Base-by-base conservation (phyloP, 164 flowering plant species). In the Piper betle region DNA sequence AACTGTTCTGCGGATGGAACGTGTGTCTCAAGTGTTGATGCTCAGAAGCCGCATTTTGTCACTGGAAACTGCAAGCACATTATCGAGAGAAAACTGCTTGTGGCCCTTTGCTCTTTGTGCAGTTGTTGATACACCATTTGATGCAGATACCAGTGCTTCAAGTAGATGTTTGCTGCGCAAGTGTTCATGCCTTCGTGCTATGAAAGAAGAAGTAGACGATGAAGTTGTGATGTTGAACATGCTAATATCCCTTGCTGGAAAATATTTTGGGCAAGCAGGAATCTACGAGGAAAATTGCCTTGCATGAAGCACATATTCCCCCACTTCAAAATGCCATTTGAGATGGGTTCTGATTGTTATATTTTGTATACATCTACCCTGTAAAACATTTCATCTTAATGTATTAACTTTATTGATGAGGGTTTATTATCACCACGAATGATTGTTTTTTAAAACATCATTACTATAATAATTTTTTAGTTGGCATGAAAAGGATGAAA, bases 61-160 rank as follows among this genome's bases (percentile, higher is more conserved):
- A 2, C 42, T 82, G 3, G 82, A 80, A 67, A 61, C 67, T 6
- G 59, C 48, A 64, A 75, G 13, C 68, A 25, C 41, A 4, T 53
- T 88, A 39, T 53, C 82, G 3, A 75, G 78, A 62, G 59, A 69
- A 10, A 85, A 82, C 9, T 79, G 85, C 68, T 46, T 65, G 52
- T 90, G 97, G 95, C 59, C 85, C 9, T 88, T 84, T 70, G 82
- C 88, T 16, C 79, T 93, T 7, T 88, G 88, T 73, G 88, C 79
- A 4, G 80, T 80, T 6, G 77, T 93, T 55, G 96, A 91, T 62
- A 71, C 77, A 53, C 97, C 96, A 11, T 58, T 91, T 6, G 79
- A 86, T 80, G 93, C 85, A 18, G 91, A 88, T 55, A 82, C 81
- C 15, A 57, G 77, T 69, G 91, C 96, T 19, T 69, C 86, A 46